Evolutionary conservation across 371 early-diverging fungal genomes (phyloP).

Genomic region (Mucor sp.): DNA sequence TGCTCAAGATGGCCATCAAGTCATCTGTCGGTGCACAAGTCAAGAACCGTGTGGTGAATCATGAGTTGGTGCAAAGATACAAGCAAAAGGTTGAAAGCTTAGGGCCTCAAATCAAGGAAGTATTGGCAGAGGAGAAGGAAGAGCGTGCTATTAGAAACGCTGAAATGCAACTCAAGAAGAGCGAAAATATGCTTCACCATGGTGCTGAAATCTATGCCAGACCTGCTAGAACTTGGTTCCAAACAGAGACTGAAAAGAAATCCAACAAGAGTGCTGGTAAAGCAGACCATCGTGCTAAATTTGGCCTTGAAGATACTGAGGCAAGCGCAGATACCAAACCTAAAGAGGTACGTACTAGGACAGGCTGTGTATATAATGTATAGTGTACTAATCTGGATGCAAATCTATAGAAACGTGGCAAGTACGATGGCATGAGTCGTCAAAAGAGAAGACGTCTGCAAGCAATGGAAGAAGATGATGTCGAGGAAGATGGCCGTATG

Average conservation of each 20-base stretch:
- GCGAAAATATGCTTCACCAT: conserved; percentile 83
- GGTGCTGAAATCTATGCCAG: conserved; percentile 86
- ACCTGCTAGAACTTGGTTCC: conserved; percentile 96
- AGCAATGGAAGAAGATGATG: conserved; percentile 62
- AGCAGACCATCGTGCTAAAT: conserved; percentile 10
- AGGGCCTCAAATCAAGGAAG: conserved; percentile 71
- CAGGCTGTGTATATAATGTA: neutral
- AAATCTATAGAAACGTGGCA: conserved; percentile 47
- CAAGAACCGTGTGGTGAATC: conserved; percentile 86
- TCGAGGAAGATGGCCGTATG: conserved; percentile 42
- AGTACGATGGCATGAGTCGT: conserved; percentile 70
- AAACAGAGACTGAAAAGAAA: conserved; percentile 67
- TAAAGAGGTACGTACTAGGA: conserved; percentile 10
- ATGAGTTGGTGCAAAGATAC: conserved; percentile 76
- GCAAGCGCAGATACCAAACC: conserved; percentile 22
- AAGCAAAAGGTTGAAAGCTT: conserved; percentile 67
- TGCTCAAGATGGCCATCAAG: conserved; percentile 94
- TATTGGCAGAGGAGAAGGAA: conserved; percentile 85
- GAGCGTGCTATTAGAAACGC: conserved; percentile 72
- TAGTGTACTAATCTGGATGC: neutral
- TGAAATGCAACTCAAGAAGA: conserved; percentile 89
- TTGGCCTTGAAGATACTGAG: conserved; percentile 6
- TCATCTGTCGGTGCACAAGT: conserved; percentile 71
- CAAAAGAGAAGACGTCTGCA: conserved; percentile 62
- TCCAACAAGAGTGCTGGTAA: conserved; percentile 21